Base-by-base conservation (phyloP, 1,284 basidiomycete genomes). In the Boletus sp. region DNA sequence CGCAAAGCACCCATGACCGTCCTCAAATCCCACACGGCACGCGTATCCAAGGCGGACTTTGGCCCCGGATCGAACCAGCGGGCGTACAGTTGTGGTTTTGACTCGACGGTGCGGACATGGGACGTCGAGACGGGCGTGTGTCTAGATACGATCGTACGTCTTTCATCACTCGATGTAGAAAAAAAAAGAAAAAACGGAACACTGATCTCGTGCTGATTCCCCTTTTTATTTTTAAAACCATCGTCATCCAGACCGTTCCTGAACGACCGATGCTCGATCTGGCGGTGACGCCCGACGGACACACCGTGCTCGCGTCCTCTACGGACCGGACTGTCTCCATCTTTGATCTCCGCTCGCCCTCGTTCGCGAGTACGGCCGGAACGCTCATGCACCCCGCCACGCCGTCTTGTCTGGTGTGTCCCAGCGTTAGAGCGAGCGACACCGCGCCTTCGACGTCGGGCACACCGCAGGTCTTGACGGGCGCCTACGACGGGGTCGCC, bases 401-500 rank as follows among this genome's bases (percentile, higher is more conserved):
- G 5, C 89, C 92, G 0, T 85, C 88, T 0, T 82, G 83, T 48
- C 67, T 94, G 16, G 73, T 76, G 65, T 78, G 13, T 72, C 82
- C 58, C 3, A 54, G 27, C 8, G n/a, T 33, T 1, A 39, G 43
- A 30, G 8, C 9, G 23, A 27, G 35, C 14, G 19, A 14, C 3
- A 12, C 35, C 2, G 3, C n/a, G 3, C 0, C 16, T 3, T 5
- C 34, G n/a, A 19, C 6, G 2, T 1, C 16, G 23, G 32, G 26
- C 6, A 29, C 35, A 8, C 23, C 32, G 0, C 88, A 91, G 55
- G 73, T 94, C 16, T 75, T 88, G 8, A 88, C 82, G 1, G 93
- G 90, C 2, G 83, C 85, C 0, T 93, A 94, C 63, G 89, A 93
- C 53, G 90, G 91, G 29, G 71, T 83, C 1, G 82, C 88, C 2